Percentiles rank a stretch among this genome's conserved stretches.
These are phyloP conservation scores for Cyclocybe aegerita DNA, from an alignment of 768 basidiomycete species.

Conservation along the genomic window DNA sequence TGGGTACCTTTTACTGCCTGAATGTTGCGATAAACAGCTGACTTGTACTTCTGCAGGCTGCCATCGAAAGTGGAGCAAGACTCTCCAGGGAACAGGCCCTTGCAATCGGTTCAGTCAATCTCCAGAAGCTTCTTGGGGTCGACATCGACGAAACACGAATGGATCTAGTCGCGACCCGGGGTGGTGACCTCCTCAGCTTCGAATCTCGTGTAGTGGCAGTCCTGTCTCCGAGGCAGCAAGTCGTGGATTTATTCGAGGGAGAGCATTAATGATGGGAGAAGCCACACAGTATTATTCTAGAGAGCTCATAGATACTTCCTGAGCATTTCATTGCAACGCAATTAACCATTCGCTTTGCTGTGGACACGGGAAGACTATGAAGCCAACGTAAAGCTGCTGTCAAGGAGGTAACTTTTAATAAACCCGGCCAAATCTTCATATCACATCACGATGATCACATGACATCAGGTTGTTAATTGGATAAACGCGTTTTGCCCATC, in stretches of 20 bases:
- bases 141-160: constrained; percentile 28
- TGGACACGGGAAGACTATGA: too few species aligned
- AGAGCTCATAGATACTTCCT: too few species aligned
- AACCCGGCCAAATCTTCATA: too few species aligned
- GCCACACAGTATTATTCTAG: too few species aligned
- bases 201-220: constrained; percentile 51
- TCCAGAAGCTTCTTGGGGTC: constrained; percentile 40
- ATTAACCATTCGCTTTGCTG: too few species aligned
- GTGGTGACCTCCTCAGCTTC: constrained; percentile 51
- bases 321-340: too few species aligned
- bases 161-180: constrained; percentile 58
- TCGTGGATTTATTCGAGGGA: constrained; percentile 35
- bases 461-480: too few species aligned
- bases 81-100: constrained; percentile 42
- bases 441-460: too few species aligned
- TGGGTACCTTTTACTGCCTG: constrained; percentile 59
- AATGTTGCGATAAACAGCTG: not conserved
- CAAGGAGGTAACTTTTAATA: too few species aligned
- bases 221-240: constrained; percentile 43
- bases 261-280: too few species aligned
- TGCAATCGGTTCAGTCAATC: constrained; percentile 46
- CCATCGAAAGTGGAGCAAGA: constrained; percentile 39
- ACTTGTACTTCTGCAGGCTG: constrained; percentile 29
- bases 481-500: too few species aligned
- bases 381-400: too few species aligned